Conservation (phyloP, 1,284 basidiomycete species). For the Apiotrichum veenhuisii region DNA sequence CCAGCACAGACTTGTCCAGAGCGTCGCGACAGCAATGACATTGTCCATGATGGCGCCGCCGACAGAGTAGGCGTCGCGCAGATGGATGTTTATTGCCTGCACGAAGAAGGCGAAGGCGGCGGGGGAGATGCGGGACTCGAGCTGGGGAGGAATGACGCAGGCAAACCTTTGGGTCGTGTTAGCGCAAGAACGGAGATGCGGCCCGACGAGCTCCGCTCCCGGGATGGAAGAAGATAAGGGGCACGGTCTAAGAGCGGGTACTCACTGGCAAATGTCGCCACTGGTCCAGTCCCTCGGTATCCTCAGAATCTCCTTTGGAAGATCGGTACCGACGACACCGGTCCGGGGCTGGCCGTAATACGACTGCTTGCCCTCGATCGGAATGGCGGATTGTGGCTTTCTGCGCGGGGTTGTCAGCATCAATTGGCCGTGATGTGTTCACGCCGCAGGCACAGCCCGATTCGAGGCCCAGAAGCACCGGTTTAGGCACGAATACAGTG, state of each 20-base stretch:
- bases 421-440: no score
- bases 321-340: conserved; percentile 38
- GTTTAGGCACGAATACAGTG: no score
- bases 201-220: no score
- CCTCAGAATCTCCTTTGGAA: conserved; percentile 49
- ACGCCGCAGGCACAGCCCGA: no score
- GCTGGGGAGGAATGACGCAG: conserved; percentile 48
- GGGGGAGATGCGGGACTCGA: conserved; percentile 48
- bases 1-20: conserved; percentile 49
- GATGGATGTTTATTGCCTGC: conserved; percentile 45
- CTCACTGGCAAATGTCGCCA: conserved; percentile 50
- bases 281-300: conserved; percentile 51
- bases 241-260: neutral
- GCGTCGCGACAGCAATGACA: conserved; percentile 47
- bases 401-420: neutral
- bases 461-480: no score
- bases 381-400: neutral
- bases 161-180: conserved; percentile 39
- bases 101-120: conserved; percentile 45
- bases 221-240: no score
- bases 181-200: neutral
- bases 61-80: conserved; percentile 49
- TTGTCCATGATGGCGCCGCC: conserved; percentile 49
- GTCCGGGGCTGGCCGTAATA: conserved; percentile 35
- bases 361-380: conserved; percentile 6